Percentiles rank a stretch among this genome's conserved stretches.
phyloP scores from a whole-genome alignment of 257 asterid genomes.

The Paulownia fortunei region DNA sequence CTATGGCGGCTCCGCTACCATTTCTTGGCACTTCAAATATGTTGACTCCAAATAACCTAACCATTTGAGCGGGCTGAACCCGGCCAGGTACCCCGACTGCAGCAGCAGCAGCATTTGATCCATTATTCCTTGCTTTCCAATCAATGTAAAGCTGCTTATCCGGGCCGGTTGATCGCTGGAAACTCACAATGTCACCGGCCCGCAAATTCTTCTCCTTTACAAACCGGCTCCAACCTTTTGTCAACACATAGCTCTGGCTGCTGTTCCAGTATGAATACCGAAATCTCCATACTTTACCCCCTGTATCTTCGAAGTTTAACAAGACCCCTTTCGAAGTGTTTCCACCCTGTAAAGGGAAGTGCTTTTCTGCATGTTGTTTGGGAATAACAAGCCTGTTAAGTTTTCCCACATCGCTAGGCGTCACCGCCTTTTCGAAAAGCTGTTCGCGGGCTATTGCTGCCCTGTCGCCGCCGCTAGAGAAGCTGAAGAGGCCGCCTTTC shows the following conservation, averaged over 20 bases:
- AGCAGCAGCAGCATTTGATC: background rate
- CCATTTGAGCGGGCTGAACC: slow-evolving; percentile 42
- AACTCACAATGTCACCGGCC: slow-evolving; percentile 77
- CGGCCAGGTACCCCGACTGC: background rate
- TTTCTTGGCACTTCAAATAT: slow-evolving; percentile 49
- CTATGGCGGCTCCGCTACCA: slow-evolving; percentile 17
- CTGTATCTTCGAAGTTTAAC: slow-evolving; percentile 67
- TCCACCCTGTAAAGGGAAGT: slow-evolving; percentile 63
- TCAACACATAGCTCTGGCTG: slow-evolving; percentile 82
- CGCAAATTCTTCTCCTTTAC: slow-evolving; percentile 75
- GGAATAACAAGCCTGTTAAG: slow-evolving; percentile 79
- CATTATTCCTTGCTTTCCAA: slow-evolving; percentile 46
- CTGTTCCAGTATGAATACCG: slow-evolving; percentile 91
- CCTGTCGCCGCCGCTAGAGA: slow-evolving; percentile 29
- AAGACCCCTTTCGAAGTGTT: slow-evolving; percentile 60
- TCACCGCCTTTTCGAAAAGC: slow-evolving; percentile 84
- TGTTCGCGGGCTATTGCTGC: slow-evolving; percentile 49
- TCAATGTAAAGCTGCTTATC: slow-evolving; percentile 75
- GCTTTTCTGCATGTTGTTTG: slow-evolving; percentile 78
- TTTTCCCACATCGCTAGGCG: slow-evolving; percentile 86
- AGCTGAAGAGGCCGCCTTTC: slow-evolving; percentile 17
- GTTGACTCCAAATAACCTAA: slow-evolving; percentile 77
- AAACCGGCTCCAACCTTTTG: slow-evolving; percentile 91
- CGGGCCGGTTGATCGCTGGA: slow-evolving; percentile 57
- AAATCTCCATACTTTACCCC: slow-evolving; percentile 84